A percentile compares a stretch with the other conserved stretches of the same genome.
Evolutionary conservation across 805 yeast species (phyloP).

Genomic region (Torulaspora indica): DNA sequence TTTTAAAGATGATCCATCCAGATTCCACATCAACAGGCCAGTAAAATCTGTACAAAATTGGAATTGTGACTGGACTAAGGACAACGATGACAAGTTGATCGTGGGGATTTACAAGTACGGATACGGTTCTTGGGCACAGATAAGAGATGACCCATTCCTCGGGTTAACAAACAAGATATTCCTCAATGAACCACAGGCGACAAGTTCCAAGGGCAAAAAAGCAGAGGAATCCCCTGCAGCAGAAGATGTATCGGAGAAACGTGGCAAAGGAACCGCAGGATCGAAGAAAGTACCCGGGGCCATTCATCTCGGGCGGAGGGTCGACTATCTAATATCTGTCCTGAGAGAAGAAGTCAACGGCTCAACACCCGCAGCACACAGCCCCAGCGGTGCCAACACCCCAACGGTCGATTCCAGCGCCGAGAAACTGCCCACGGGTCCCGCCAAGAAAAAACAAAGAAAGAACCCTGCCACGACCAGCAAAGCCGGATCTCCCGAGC

Average conservation of each 20-base stretch:
- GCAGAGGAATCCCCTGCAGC: constrained; percentile 4
- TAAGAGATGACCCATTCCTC: constrained; percentile 90
- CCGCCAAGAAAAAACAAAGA: constrained; percentile 30
- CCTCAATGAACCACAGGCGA: constrained; percentile 44
- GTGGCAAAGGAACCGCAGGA: constrained; percentile 29
- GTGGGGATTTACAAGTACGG: constrained; percentile 91
- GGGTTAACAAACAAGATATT: constrained; percentile 82
- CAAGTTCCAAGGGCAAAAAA: constrained; percentile 9
- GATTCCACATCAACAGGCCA: constrained; percentile 53
- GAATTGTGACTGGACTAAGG: constrained; percentile 80
- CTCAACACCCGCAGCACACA: constrained; percentile 17
- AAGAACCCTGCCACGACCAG: constrained; percentile 25
- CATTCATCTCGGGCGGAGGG: constrained; percentile 86
- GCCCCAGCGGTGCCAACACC: constrained; percentile 13
- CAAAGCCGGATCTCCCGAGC: constrained; percentile 22
- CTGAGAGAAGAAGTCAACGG: constrained; percentile 53
- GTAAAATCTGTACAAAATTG: constrained; percentile 87
- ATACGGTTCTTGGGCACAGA: constrained; percentile 90
- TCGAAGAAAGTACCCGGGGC: constrained; percentile 80
- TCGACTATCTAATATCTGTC: constrained; percentile 75
- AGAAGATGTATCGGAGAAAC: constrained; percentile 16
- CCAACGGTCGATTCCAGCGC: constrained; percentile 14
- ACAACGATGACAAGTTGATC: constrained; percentile 80
- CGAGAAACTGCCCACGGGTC: constrained; percentile 21
- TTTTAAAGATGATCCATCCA: constrained; percentile 49